Evolutionary conservation across 345 rosid genomes (phyloP).

Genomic region (Dipteronia dyeriana): DNA sequence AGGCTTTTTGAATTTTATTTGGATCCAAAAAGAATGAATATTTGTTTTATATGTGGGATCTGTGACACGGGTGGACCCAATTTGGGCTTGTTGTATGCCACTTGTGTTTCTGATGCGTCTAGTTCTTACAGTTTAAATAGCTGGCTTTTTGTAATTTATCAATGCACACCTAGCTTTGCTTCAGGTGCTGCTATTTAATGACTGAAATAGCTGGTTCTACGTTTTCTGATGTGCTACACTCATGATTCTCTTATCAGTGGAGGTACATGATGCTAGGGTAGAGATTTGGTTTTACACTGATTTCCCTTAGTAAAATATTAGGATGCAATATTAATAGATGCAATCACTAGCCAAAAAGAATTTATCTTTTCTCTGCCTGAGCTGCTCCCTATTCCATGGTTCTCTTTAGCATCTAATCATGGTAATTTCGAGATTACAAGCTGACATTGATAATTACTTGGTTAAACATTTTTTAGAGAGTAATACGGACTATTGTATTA

Average conservation of each 20-base stretch:
- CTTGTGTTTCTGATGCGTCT: conserved; percentile 10
- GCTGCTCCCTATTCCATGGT: conserved; percentile 6
- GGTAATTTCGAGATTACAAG: not conserved
- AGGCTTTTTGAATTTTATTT: conserved; percentile 6
- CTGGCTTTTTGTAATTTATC: not conserved
- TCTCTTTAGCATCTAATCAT: not conserved
- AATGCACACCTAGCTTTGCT: not conserved
- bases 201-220: not conserved
- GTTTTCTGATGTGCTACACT: not conserved
- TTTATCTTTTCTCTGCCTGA: not conserved
- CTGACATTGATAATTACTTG: not conserved
- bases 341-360: not conserved
- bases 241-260: not conserved
- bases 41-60: not conserved
- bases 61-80: not conserved
- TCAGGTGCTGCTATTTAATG: not conserved
- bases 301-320: not conserved
- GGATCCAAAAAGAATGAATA: not conserved
- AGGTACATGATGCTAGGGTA: not conserved
- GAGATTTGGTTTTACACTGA: not conserved
- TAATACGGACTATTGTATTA: not conserved
- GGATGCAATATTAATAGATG: not conserved
- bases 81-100: not conserved
- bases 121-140: not conserved
- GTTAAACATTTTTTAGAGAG: not conserved